phyloP scores from a whole-genome alignment of 306 rosid species.

The Astragalus membranaceus region DNA sequence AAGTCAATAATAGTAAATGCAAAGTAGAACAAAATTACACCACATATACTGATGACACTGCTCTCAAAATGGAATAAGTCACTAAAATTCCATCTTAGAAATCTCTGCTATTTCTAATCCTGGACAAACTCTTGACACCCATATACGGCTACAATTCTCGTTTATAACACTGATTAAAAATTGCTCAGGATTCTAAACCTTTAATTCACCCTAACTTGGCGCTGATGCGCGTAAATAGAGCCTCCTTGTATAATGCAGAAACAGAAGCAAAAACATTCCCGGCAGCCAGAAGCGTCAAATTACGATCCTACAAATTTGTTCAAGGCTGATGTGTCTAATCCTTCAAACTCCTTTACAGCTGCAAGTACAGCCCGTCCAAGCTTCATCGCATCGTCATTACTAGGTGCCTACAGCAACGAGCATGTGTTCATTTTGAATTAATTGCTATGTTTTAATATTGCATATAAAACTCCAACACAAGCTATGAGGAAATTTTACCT shows the following conservation, averaged over 20 bases:
- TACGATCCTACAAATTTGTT: slow-evolving; percentile 62
- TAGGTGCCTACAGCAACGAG: slow-evolving; percentile 47
- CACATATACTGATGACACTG: background rate
- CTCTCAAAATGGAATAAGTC: slow-evolving; percentile 4
- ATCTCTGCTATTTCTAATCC: slow-evolving; percentile 1
- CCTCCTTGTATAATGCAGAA: slow-evolving; percentile 12
- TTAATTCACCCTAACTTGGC: slow-evolving; percentile 11
- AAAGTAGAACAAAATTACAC: slow-evolving; percentile 11
- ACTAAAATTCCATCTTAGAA: background rate
- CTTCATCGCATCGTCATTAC: slow-evolving; percentile 53
- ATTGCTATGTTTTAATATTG: background rate
- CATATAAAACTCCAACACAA: background rate
- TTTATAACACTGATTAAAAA: background rate
- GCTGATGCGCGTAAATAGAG: background rate
- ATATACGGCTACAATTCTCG: background rate
- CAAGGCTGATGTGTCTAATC: slow-evolving; percentile 72
- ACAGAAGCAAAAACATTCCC: slow-evolving; percentile 20
- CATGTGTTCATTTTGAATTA: slow-evolving; percentile 19
- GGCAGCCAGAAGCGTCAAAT: background rate
- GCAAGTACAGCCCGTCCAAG: slow-evolving; percentile 66
- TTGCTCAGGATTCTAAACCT: background rate
- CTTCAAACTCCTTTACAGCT: slow-evolving; percentile 59
- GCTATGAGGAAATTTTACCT: slow-evolving; percentile 43
- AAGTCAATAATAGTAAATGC: background rate
- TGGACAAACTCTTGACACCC: background rate